These are phyloP conservation scores for Stachybotrys chartarum DNA, from an alignment of 2,329 filamentous ascomycete genomes.

Conservation along the genomic window DNA sequence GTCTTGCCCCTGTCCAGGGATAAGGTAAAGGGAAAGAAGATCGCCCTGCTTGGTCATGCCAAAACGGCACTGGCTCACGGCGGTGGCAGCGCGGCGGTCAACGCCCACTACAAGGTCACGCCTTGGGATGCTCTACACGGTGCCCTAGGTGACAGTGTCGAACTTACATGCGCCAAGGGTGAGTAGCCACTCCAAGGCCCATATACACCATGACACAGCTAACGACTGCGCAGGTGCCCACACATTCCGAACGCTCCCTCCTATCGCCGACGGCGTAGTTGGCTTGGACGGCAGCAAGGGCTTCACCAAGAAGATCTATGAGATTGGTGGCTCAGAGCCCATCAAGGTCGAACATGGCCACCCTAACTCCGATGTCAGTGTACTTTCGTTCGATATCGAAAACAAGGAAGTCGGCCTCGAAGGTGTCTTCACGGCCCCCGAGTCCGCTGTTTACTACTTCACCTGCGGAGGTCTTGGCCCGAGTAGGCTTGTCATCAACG, in stretches of 20 bases:
- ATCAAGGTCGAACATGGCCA: slow-evolving; percentile 15
- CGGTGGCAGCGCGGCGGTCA: slow-evolving; percentile 28
- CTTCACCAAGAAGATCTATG: slow-evolving; percentile 22
- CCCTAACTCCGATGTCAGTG: slow-evolving; percentile 14
- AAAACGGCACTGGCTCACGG: slow-evolving; percentile 26
- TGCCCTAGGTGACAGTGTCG: slow-evolving; percentile 15
- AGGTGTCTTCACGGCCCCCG: slow-evolving; percentile 20
- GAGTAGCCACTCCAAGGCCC: slow-evolving; percentile 5
- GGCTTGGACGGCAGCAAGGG: slow-evolving; percentile 23
- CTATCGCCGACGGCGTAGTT: slow-evolving; percentile 16
- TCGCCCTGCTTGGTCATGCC: slow-evolving; percentile 25
- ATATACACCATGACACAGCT: slow-evolving; percentile 9
- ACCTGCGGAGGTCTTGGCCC: slow-evolving; percentile 21
- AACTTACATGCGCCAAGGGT: slow-evolving; percentile 22
- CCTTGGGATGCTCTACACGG: slow-evolving; percentile 23
- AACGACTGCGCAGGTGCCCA: slow-evolving; percentile 13
- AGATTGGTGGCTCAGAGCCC: slow-evolving; percentile 16
- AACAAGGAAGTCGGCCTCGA: slow-evolving; percentile 20
- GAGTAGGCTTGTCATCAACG: slow-evolving; percentile 21
- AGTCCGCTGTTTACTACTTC: slow-evolving; percentile 23
- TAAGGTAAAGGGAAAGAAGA: slow-evolving; percentile 21
- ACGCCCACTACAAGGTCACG: slow-evolving; percentile 25
- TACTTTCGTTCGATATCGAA: slow-evolving; percentile 12
- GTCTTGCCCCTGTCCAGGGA: slow-evolving; percentile 47
- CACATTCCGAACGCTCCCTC: slow-evolving; percentile 16